Evolutionary conservation across 2,329 filamentous ascomycete genomes (phyloP).

Genomic region (Exophiala bonariae): DNA sequence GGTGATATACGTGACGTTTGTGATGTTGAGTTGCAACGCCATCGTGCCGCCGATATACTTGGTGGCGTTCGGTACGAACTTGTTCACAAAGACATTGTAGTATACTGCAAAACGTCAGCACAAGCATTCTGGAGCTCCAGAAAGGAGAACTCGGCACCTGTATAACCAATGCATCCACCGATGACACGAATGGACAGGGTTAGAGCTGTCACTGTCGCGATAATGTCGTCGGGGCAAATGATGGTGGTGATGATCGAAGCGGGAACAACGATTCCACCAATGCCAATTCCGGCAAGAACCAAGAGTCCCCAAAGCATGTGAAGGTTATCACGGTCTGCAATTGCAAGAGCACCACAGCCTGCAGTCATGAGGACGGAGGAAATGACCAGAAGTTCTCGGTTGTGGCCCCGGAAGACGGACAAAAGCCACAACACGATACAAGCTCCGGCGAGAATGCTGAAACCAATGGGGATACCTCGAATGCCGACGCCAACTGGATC

Average conservation of each 20-base stretch:
- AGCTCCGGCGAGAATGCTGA: constrained; percentile 63
- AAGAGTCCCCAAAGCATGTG: constrained; percentile 57
- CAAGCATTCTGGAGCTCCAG: too few relatives aligned
- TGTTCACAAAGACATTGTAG: constrained; percentile 53
- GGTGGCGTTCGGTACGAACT: constrained; percentile 46
- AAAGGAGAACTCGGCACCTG: too few relatives aligned
- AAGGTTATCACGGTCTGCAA: constrained; percentile 54
- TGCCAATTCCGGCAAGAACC: constrained; percentile 62
- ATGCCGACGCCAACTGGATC: constrained; percentile 65
- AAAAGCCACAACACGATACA: constrained; percentile 60
- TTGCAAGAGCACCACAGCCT: constrained; percentile 55
- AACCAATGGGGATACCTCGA: constrained; percentile 64
- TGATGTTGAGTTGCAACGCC: constrained; percentile 50
- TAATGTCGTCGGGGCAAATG: constrained; percentile 68
- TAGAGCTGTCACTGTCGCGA: constrained; percentile 67
- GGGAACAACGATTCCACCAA: constrained; percentile 68
- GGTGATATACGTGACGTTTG: constrained; percentile 46
- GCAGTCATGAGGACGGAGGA: constrained; percentile 66
- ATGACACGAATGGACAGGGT: constrained; percentile 70
- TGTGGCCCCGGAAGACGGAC: constrained; percentile 58
- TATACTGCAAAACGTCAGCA: too few relatives aligned
- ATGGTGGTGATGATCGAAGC: constrained; percentile 68
- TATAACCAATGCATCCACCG: constrained; percentile 65
- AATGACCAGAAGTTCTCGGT: constrained; percentile 59
- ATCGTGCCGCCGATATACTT: constrained; percentile 54